Percentiles rank a stretch among this genome's conserved stretches.
Conservation (phyloP, 257 asterid species). For the Primulina tabacum region DNA sequence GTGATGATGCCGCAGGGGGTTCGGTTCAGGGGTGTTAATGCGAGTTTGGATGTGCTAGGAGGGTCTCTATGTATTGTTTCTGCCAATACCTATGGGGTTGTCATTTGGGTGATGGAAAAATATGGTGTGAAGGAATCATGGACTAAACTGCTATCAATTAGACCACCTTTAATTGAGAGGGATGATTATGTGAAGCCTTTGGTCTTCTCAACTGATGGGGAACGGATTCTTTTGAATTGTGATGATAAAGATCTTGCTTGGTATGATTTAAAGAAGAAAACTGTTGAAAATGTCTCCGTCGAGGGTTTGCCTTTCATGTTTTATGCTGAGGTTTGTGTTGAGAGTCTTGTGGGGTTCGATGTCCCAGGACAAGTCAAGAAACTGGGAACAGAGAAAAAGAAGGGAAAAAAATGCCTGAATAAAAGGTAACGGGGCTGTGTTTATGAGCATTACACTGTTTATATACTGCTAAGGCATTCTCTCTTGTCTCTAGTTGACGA, state of each 20-base stretch:
- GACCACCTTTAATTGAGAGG: constrained; percentile 25
- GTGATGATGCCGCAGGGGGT: constrained; percentile 32
- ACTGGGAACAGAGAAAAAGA: constrained; percentile 17
- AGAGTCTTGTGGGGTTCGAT: constrained; percentile 32
- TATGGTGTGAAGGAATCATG: constrained; percentile 38
- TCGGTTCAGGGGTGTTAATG: constrained; percentile 9
- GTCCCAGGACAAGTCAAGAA: constrained; percentile 22
- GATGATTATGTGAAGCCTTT: constrained; percentile 28
- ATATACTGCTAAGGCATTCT: not conserved
- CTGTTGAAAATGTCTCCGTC: constrained; percentile 19
- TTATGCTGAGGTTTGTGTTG: constrained; percentile 33
- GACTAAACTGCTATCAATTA: constrained; percentile 30
- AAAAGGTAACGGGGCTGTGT: constrained; percentile 33
- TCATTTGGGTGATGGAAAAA: constrained; percentile 39
- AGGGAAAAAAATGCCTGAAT: constrained; percentile 26
- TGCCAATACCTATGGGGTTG: constrained; percentile 17
- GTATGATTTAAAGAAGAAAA: constrained; percentile 32
- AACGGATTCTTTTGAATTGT: constrained; percentile 29
- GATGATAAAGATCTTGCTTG: constrained; percentile 39
- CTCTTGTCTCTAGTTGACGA: constrained; percentile 11
- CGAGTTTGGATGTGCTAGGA: constrained; percentile 30
- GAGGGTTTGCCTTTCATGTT: constrained; percentile 36
- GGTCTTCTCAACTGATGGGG: constrained; percentile 27
- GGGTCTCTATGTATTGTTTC: constrained; percentile 30
- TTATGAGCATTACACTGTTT: not conserved